phyloP scores from a whole-genome alignment of 78 protist genomes.

The Isochrysis galbana region DNA sequence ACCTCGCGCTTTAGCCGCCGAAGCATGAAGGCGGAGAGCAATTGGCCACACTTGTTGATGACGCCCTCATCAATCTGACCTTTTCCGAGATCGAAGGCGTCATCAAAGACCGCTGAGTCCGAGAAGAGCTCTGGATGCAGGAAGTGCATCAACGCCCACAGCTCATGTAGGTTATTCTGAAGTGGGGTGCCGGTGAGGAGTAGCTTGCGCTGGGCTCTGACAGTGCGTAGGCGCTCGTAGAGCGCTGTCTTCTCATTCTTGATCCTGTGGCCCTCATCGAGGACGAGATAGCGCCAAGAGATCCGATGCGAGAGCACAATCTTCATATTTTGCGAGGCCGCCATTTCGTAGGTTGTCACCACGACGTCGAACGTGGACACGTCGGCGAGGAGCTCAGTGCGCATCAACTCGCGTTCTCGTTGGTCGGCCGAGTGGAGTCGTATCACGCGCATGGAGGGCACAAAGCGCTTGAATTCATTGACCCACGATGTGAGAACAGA shows the following conservation, averaged over 20 bases:
- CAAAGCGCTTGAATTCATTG: constrained; percentile 46
- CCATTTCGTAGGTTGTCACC: constrained; percentile 62
- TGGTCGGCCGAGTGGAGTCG: constrained; percentile 71
- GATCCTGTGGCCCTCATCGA: constrained; percentile 92
- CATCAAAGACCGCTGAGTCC: not conserved
- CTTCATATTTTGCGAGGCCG: constrained; percentile 38
- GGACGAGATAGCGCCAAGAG: constrained; percentile 67
- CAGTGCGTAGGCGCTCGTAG: not conserved
- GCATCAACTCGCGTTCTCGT: constrained; percentile 53
- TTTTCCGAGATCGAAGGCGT: not conserved
- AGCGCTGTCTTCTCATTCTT: constrained; percentile 54
- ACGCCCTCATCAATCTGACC: not conserved
- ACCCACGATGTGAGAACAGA: constrained; percentile 40
- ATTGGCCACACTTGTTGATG: not conserved
- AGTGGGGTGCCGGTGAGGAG: constrained; percentile 68
- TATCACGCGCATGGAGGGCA: constrained; percentile 33
- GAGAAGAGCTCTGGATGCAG: constrained; percentile 68
- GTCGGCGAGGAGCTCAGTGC: not conserved
- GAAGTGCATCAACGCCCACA: constrained; percentile 63
- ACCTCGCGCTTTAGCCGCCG: constrained; percentile 48
- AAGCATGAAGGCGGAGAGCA: constrained; percentile 30
- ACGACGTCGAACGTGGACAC: constrained; percentile 47
- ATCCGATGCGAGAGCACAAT: constrained; percentile 23
- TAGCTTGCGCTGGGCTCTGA: constrained; percentile 33
- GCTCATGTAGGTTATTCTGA: constrained; percentile 69